Base-by-base conservation (phyloP, 305 asterid genomes). In the Fraxinus greggii region DNA sequence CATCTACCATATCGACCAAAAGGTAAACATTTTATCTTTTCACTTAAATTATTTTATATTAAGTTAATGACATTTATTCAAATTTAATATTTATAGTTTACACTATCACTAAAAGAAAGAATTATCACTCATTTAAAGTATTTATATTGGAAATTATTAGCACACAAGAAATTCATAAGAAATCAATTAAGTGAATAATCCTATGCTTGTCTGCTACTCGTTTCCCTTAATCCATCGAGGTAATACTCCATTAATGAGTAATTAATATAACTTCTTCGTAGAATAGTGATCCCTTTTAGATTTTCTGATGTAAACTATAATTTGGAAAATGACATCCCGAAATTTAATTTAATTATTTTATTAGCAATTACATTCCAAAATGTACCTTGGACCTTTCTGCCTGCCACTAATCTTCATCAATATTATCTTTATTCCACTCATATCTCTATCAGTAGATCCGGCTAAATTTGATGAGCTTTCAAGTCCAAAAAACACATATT, bases 281-380 rank as follows among this genome's bases (percentile, higher is more conserved):
- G 21, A 84, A 79, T 36, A 85, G 72, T 15, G 40, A 72, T 76
- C 31, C 78, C 8, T 26, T 75, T 31, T 48, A 54, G 79, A 75
- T 83, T 72, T 85, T 72, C 56, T 88, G 82, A 88, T 86, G 87
- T 80, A 86, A 87, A 82, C 84, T 82, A 48, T 72, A 80, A 40
- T 65, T 81, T 79, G 13, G 81, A 83, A 82, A 77, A 76, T 82
- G 86, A 83, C 90, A 82, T 45, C 82, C 81, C 88, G 81, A 15
- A 74, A 74, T 80, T 45, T 29, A 26, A 7, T 26, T 59, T 4
- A 3, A 21, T 75, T 42, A 2, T 33, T 72, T 31, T 32, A n/a
- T 36, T 42, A 9, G 73, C 36, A 65, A 12, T 8, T 54, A 28
- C 32, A 42, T 28, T 59, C 48, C 54, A 42, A 67, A 26, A 59